A percentile compares a stretch with the other conserved stretches of the same genome.
Evolutionary conservation across 768 basidiomycete genomes (phyloP).

Genomic region (Paxillus involutus): DNA sequence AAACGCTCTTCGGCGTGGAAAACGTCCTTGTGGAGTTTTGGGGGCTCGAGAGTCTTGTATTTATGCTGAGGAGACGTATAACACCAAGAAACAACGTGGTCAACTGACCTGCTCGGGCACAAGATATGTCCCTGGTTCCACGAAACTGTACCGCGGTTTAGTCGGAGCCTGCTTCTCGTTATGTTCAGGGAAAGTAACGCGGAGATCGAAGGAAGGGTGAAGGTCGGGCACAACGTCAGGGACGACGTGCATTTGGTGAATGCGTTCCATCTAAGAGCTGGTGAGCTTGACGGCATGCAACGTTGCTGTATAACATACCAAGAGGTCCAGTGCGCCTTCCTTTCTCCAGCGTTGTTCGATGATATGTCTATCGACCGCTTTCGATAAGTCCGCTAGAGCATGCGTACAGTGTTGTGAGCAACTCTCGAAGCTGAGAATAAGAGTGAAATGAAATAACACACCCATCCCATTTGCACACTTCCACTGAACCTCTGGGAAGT

Average conservation of each 20-base stretch:
- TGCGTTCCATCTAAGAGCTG: slow-evolving; percentile 76
- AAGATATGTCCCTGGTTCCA: slow-evolving; percentile 74
- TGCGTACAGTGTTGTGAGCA: not conserved
- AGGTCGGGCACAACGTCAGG: slow-evolving; percentile 81
- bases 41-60: slow-evolving; percentile 60
- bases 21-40: slow-evolving; percentile 67
- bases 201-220: slow-evolving; percentile 73
- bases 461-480: slow-evolving; percentile 76
- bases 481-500: slow-evolving; percentile 84
- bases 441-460: slow-evolving; percentile 36
- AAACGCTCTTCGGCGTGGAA: slow-evolving; percentile 80
- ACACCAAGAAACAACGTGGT: not conserved
- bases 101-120: slow-evolving; percentile 61
- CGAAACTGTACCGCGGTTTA: slow-evolving; percentile 33
- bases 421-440: not conserved
- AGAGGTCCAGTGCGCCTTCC: slow-evolving; percentile 77
- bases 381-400: slow-evolving; percentile 61
- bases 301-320: slow-evolving; percentile 43
- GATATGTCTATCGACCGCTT: slow-evolving; percentile 73
- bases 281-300: not conserved
- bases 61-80: slow-evolving; percentile 1
- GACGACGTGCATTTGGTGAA: slow-evolving; percentile 88
- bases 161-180: slow-evolving; percentile 16
- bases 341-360: slow-evolving; percentile 84
- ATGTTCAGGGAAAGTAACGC: slow-evolving; percentile 52